Percentiles rank a stretch among this genome's conserved stretches.
Evolutionary conservation across 331 rosid species (phyloP).

Genomic region (Erythrophleum ivorense): DNA sequence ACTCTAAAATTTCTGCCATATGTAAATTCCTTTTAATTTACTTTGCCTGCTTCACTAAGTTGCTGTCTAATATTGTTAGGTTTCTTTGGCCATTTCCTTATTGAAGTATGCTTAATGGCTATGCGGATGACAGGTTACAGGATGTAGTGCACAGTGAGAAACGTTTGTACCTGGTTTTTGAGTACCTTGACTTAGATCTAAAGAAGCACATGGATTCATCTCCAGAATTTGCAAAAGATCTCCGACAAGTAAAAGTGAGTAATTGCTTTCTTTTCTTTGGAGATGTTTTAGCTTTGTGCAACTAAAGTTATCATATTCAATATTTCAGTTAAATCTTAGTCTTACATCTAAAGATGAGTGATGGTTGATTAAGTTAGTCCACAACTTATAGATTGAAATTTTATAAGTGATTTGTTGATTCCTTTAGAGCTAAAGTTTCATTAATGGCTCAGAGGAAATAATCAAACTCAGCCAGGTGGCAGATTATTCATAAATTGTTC

Average conservation of each 20-base stretch:
- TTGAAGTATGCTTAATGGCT: constrained; percentile 36
- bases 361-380: constrained; percentile 23
- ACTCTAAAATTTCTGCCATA: not conserved
- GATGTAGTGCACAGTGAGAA: constrained; percentile 96
- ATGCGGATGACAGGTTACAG: constrained; percentile 72
- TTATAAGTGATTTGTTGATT: not conserved
- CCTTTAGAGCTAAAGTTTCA: not conserved
- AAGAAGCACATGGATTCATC: constrained; percentile 99
- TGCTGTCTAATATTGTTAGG: constrained; percentile 1
- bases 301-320: not conserved
- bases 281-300: not conserved
- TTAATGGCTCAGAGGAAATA: not conserved
- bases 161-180: constrained; percentile 95
- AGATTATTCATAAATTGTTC: not conserved
- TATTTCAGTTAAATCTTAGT: not conserved
- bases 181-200: constrained; percentile 95
- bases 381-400: constrained; percentile 26
- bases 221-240: constrained; percentile 90
- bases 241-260: constrained; percentile 83
- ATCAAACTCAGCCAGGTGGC: not conserved
- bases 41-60: constrained; percentile 8
- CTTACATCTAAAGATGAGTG: constrained; percentile 1
- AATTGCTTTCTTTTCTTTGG: constrained; percentile 26
- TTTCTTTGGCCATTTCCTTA: constrained; percentile 18
- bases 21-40: constrained; percentile 2